Evolutionary conservation across 2,329 filamentous ascomycete genomes (phyloP), one percentile per base, ranked within the genome.

Genomic region (Ceratocystis variospora): DNA sequence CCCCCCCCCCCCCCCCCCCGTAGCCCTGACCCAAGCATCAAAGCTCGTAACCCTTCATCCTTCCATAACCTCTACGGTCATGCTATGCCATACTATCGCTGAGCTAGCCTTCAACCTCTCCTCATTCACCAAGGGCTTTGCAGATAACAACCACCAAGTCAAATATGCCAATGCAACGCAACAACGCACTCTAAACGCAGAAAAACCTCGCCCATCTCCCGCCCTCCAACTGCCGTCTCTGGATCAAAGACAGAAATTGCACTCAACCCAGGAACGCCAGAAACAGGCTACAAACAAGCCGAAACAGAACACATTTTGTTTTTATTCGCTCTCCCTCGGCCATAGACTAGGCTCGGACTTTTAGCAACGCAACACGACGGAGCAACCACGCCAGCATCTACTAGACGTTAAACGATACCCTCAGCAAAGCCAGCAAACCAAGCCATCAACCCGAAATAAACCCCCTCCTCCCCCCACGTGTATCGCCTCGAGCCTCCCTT

Each of bases 31-130:
- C 53, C 53, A 57, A 57, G 25, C 25, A 57, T 57, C 53, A 28
- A 57, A 57, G 53, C 53, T 57, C 31, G 53, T 57, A 57, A 57
- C 53, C 53, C 53, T 57, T 57, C 53, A 57, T 57, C 53, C 53
- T 57, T 31, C 53, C 53, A 25, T 57, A 57, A 31, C 53, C 53
- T 57, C 12, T 31, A 57, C 10, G 53, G 53, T 57, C 53, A 28
- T 57, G 53, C 53, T 57, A 57, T 57, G 53, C 25, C 25, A 7
- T 57, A 28, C 53, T 57, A 57, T 57, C 53, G 53, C 53, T 57
- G 25, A 57, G 53, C 53, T 28, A 57, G 53, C 22, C 53, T 57
- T 57, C 53, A 57, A 57, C 53, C 53, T 57, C 53, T 57, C 53
- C 53, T 57, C 53, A 57, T 57, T 57, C n/a, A 57, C 53, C 31